These are phyloP conservation scores for Domatiomyces catenatus DNA, from an alignment of 2,329 filamentous ascomycete species.

Conservation along the genomic window DNA sequence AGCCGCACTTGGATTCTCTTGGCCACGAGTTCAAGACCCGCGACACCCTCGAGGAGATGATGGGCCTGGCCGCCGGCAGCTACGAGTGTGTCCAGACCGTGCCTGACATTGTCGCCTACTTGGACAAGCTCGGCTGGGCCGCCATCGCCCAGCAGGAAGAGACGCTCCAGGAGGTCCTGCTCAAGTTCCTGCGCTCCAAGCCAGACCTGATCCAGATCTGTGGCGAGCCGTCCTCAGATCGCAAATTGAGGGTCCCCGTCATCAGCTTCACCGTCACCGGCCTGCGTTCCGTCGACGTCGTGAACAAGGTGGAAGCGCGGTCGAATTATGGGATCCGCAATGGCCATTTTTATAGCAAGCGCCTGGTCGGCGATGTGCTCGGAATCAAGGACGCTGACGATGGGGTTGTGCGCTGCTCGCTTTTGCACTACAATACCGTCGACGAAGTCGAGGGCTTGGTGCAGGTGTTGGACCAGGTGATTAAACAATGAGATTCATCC, in stretches of 20 bases:
- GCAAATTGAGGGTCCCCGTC: slow-evolving; percentile 42
- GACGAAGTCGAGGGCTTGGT: slow-evolving; percentile 17
- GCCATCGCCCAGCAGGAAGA: slow-evolving; percentile 45
- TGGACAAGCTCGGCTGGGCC: slow-evolving; percentile 35
- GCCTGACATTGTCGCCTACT: slow-evolving; percentile 46
- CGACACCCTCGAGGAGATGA: slow-evolving; percentile 47
- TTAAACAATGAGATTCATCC: too few relatives aligned
- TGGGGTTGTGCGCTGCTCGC: slow-evolving; percentile 53
- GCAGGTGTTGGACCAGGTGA: slow-evolving; percentile 16
- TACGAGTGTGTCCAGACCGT: slow-evolving; percentile 56
- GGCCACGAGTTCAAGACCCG: slow-evolving; percentile 53
- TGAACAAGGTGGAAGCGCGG: slow-evolving; percentile 45
- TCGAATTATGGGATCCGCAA: slow-evolving; percentile 48
- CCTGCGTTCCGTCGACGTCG: slow-evolving; percentile 34
- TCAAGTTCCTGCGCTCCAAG: slow-evolving; percentile 41
- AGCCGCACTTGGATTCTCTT: slow-evolving; percentile 40
- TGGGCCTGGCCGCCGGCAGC: slow-evolving; percentile 52
- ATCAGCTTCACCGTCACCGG: slow-evolving; percentile 52
- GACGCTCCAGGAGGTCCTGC: slow-evolving; percentile 41
- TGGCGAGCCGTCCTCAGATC: slow-evolving; percentile 38
- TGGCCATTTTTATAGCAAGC: slow-evolving; percentile 54
- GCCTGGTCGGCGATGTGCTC: slow-evolving; percentile 45
- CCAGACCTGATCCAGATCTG: slow-evolving; percentile 41
- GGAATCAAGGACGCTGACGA: slow-evolving; percentile 39
- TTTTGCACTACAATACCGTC: slow-evolving; percentile 56